Evolutionary conservation across 768 basidiomycete genomes (phyloP).

Genomic region (Rubroboletus pulcherrimus): DNA sequence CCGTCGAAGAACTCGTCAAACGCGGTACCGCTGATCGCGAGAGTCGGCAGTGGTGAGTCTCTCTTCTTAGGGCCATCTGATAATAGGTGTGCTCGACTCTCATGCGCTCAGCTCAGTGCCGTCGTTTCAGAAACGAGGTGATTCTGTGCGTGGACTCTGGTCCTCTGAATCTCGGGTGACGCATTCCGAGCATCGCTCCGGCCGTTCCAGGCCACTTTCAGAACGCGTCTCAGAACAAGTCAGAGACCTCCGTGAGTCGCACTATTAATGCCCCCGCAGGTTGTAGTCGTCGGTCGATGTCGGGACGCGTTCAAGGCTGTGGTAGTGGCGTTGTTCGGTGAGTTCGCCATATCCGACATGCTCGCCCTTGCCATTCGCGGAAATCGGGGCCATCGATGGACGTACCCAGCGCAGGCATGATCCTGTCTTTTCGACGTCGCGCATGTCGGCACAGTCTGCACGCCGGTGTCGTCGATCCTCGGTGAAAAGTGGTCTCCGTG

Average conservation of each 20-base stretch:
- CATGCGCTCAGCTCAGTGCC: too few species aligned
- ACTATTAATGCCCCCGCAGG: too few species aligned
- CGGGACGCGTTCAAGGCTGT: slow-evolving; percentile 47
- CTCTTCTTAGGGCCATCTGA: neutral
- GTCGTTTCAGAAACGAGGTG: too few species aligned
- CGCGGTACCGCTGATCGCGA: slow-evolving; percentile 46
- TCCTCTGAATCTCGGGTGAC: too few species aligned
- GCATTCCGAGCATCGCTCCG: too few species aligned
- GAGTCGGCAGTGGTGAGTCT: slow-evolving; percentile 3
- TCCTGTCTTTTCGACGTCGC: slow-evolving; percentile 42
- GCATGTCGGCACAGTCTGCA: slow-evolving; percentile 44
- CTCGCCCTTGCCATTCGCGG: slow-evolving; percentile 55
- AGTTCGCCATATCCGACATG: slow-evolving; percentile 49
- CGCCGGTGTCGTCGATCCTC: slow-evolving; percentile 53
- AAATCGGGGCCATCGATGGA: slow-evolving; percentile 29
- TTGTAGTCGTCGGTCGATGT: slow-evolving; percentile 3
- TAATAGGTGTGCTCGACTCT: too few species aligned
- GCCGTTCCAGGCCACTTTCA: too few species aligned
- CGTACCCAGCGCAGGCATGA: slow-evolving; percentile 33
- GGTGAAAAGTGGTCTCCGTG: slow-evolving; percentile 53
- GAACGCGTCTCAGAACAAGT: too few species aligned
- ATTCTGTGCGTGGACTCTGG: too few species aligned
- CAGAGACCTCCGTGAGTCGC: too few species aligned
- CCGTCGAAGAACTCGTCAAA: slow-evolving; percentile 44
- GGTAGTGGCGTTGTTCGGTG: slow-evolving; percentile 53